Conservation (phyloP, 2,329 filamentous ascomycete species). For the Pezicula radicicola region DNA sequence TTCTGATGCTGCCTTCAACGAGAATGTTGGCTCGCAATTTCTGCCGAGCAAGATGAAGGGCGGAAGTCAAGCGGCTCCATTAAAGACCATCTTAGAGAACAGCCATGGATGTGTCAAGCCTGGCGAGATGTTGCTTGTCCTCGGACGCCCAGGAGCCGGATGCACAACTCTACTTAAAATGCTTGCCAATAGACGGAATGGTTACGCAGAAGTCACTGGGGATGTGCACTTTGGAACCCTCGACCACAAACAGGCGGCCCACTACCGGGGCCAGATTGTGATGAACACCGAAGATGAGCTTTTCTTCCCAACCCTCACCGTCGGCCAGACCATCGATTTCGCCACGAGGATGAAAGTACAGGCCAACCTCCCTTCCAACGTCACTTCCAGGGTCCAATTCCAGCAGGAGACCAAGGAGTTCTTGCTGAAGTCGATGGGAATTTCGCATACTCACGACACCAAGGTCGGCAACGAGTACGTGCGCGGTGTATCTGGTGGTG, state of each 20-base stretch:
- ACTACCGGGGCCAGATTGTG: slow-evolving; percentile 54
- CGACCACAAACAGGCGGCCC: slow-evolving; percentile 35
- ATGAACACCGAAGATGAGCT: slow-evolving; percentile 52
- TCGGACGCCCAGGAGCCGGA: slow-evolving; percentile 66
- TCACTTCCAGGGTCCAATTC: slow-evolving; percentile 40
- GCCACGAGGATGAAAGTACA: slow-evolving; percentile 56
- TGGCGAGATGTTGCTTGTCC: slow-evolving; percentile 68
- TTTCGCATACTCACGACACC: slow-evolving; percentile 53
- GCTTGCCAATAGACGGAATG: slow-evolving; percentile 60
- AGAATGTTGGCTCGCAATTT: slow-evolving; percentile 24
- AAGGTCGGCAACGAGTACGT: slow-evolving; percentile 58
- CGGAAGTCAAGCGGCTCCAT: slow-evolving; percentile 58
- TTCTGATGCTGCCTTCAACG: slow-evolving; percentile 24
- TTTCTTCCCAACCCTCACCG: slow-evolving; percentile 48
- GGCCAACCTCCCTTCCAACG: slow-evolving; percentile 41
- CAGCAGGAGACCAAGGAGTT: slow-evolving; percentile 31
- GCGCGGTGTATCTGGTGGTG: slow-evolving; percentile 59
- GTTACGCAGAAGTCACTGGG: slow-evolving; percentile 56
- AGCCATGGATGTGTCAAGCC: slow-evolving; percentile 68
- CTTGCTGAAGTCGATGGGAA: slow-evolving; percentile 34
- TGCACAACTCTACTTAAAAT: slow-evolving; percentile 71
- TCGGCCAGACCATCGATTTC: slow-evolving; percentile 50
- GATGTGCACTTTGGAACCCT: slow-evolving; percentile 54
- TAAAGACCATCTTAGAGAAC: slow-evolving; percentile 63
- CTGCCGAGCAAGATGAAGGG: slow-evolving; percentile 13